phyloP scores from a whole-genome alignment of 768 basidiomycete species.

The Tremella fuciformis region DNA sequence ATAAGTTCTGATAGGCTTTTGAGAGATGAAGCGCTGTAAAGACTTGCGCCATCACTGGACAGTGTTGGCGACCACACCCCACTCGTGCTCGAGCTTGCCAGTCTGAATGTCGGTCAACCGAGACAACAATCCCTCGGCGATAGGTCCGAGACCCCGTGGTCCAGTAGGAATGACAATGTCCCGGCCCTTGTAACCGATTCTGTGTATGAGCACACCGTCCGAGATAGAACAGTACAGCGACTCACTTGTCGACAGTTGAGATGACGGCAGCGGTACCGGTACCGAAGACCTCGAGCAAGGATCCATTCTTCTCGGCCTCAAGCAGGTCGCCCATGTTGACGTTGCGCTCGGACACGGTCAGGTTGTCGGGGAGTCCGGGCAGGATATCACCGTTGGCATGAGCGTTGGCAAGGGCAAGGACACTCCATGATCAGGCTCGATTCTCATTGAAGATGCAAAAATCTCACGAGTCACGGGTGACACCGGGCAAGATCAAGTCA shows the following conservation, averaged over 20 bases:
- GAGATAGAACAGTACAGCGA: constrained; percentile 43
- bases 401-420: constrained; percentile 66
- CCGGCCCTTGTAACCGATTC: constrained; percentile 62
- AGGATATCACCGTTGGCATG: constrained; percentile 58
- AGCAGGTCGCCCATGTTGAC: constrained; percentile 63
- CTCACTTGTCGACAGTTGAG: constrained; percentile 50
- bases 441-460: background rate
- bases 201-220: constrained; percentile 18
- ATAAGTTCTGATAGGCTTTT: background rate
- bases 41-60: background rate
- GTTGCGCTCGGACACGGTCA: constrained; percentile 59
- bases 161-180: constrained; percentile 64
- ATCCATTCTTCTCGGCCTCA: constrained; percentile 58
- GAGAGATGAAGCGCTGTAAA: background rate
- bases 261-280: constrained; percentile 66
- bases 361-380: constrained; percentile 56
- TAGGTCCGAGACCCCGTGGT: constrained; percentile 72
- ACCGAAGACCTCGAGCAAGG: constrained; percentile 76
- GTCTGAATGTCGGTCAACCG: constrained; percentile 76
- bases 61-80: constrained; percentile 61
- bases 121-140: constrained; percentile 68
- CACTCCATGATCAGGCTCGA: constrained; percentile 36
- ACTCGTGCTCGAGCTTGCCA: constrained; percentile 65
- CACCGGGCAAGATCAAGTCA: constrained; percentile 87
- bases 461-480: constrained; percentile 72